phyloP scores from a whole-genome alignment of 2,329 filamentous ascomycete species.

The Penicillium crustosum region DNA sequence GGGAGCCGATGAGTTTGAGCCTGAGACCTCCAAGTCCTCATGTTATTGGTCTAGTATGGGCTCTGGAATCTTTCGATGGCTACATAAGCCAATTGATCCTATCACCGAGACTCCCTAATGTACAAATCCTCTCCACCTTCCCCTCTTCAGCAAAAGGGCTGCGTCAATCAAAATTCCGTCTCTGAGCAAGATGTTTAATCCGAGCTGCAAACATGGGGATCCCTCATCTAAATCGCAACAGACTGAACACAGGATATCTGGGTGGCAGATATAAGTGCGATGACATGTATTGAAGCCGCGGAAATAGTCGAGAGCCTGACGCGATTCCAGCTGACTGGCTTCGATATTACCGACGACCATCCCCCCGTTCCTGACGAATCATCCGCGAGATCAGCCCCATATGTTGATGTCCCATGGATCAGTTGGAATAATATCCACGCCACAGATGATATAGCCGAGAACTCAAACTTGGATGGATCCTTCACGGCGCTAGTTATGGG shows the following conservation, averaged over 20 bases:
- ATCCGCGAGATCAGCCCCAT: too few relatives aligned
- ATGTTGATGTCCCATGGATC: too few relatives aligned
- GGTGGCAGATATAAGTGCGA: not conserved
- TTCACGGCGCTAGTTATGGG: too few relatives aligned
- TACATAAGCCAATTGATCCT: not conserved
- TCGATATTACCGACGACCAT: too few relatives aligned
- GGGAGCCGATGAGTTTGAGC: not conserved
- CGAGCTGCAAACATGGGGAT: not conserved
- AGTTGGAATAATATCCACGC: too few relatives aligned
- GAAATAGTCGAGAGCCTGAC: too few relatives aligned
- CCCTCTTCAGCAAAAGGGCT: not conserved
- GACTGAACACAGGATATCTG: not conserved
- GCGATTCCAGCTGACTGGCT: too few relatives aligned
- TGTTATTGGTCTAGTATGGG: not conserved
- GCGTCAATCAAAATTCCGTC: not conserved
- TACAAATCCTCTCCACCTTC: not conserved
- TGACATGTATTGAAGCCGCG: too few relatives aligned
- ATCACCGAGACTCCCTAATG: not conserved
- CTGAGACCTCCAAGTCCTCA: not conserved
- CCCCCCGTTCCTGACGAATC: too few relatives aligned
- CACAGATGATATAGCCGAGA: too few relatives aligned
- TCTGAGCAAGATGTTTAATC: not conserved
- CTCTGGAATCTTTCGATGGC: not conserved
- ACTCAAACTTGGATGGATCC: too few relatives aligned
- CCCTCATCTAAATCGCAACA: not conserved